Base-by-base conservation (phyloP, 2,329 filamentous ascomycete species). In the Orbilia javanica region DNA sequence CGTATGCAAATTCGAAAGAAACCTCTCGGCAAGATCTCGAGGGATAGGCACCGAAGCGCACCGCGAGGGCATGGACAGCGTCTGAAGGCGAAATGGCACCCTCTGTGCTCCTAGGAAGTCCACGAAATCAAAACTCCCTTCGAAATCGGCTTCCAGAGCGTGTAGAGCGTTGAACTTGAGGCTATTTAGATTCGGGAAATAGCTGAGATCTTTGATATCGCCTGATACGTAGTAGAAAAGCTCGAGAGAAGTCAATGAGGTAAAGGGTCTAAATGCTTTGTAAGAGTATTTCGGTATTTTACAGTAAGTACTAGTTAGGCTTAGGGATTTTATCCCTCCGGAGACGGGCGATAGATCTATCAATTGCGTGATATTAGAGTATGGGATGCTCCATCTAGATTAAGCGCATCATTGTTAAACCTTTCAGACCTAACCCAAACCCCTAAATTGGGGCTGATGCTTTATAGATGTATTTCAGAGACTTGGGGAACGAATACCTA, bases 61-160 rank as follows among this genome's bases (percentile, higher is more conserved):
- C n/a, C 20, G 13, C 15, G 15, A 20, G 6, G 22, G 0, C 3
- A 72, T 1, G 13, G 29, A 20, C 1, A 72, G 42, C 10, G 4
- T 64, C 6, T 27, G 42, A 1, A 72, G 34, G 18, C 50, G 34
- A 39, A 72, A 57, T 13, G 68, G 55, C 1, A 39, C 34, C 4
- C 13, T 65, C 18, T 72, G 68, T 3, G 57, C 55, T 3, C n/a
- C n/a, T 3, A 72, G 46, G 27, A 72, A 72, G 22, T 65, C 57
- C 3, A 53, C 34, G 13, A 65, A 18, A 20, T 34, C 53, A n/a
- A 57, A 20, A 27, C 8, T 48, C n/a, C 15, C 22, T 15, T 25
- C n/a, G n/a, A n/a, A n/a, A n/a, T n/a, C n/a, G n/a, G n/a, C n/a
- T n/a, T n/a, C n/a, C n/a, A n/a, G n/a, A 13, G 29, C 20, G 8